A percentile compares a stretch with the other conserved stretches of the same genome.
phyloP scores from a whole-genome alignment of 345 rosid species.

The Hevea brasiliensis region DNA sequence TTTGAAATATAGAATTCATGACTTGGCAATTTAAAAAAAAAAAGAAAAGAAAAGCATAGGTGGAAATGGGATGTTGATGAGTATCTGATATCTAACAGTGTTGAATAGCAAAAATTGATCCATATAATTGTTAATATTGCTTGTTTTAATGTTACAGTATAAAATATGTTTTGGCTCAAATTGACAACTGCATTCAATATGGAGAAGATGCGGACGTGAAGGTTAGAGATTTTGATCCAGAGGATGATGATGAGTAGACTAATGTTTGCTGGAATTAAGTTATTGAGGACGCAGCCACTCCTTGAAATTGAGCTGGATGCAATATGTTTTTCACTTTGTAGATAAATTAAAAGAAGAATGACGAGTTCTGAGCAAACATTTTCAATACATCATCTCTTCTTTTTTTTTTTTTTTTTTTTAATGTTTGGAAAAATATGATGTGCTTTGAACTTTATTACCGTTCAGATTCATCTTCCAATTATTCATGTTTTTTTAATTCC shows the following conservation, averaged over 20 bases:
- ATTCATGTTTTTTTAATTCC: too few relatives aligned
- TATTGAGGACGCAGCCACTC: background rate
- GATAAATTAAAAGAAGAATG: background rate
- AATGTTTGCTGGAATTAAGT: too few relatives aligned
- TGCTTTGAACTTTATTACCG: background rate
- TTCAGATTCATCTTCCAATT: too few relatives aligned
- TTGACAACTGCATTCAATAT: conserved; percentile 75
- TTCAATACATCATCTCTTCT: background rate
- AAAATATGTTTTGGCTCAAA: conserved; percentile 70
- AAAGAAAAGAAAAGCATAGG: too few relatives aligned
- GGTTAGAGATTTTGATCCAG: conserved; percentile 66
- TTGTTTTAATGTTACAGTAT: conserved; percentile 45
- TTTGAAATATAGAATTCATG: too few relatives aligned
- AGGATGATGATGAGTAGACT: conserved; percentile 51
- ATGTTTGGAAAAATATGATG: background rate
- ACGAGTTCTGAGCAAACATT: background rate
- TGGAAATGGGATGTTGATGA: too few relatives aligned
- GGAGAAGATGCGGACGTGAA: conserved; percentile 97
- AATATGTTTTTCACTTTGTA: background rate
- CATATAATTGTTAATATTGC: background rate
- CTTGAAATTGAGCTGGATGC: background rate
- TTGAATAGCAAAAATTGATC: too few relatives aligned
- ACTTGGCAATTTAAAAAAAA: too few relatives aligned
- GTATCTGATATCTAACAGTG: too few relatives aligned
- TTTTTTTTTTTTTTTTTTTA: too few relatives aligned